These are phyloP conservation scores for Naganishia cerealis DNA, from an alignment of 1,284 basidiomycete species.

Conservation along the genomic window DNA sequence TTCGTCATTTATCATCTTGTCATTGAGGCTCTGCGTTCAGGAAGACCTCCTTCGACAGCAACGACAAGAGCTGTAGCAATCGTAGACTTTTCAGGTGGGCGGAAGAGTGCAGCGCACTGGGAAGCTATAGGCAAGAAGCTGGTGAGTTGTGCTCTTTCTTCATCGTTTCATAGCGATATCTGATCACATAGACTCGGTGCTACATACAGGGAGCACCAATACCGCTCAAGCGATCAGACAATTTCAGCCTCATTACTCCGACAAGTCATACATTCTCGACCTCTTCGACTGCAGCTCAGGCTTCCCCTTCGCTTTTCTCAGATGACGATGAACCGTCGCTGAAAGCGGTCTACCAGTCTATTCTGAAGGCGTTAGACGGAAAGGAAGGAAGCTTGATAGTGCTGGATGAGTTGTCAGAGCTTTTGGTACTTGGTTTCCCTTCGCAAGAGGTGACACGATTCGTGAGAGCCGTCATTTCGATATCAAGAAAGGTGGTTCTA, in stretches of 20 bases:
- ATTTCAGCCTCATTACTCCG: slow-evolving; percentile 13
- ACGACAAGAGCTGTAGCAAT: background rate
- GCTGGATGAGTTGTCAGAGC: slow-evolving; percentile 22
- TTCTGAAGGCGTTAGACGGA: background rate
- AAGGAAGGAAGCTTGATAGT: slow-evolving; percentile 4
- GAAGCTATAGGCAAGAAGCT: slow-evolving; percentile 47
- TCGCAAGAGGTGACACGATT: slow-evolving; percentile 8
- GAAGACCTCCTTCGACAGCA: slow-evolving; percentile 38
- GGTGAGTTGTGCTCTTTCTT: slow-evolving; percentile 36
- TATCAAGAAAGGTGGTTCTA: slow-evolving; percentile 17
- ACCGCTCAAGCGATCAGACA: slow-evolving; percentile 18
- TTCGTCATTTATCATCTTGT: slow-evolving; percentile 49
- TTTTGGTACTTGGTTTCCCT: slow-evolving; percentile 18
- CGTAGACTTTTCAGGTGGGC: slow-evolving; percentile 47
- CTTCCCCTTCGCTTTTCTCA: background rate
- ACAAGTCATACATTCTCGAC: slow-evolving; percentile 8
- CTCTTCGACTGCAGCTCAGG: background rate
- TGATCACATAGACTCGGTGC: background rate
- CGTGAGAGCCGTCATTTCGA: slow-evolving; percentile 4
- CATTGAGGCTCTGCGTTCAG: slow-evolving; percentile 23
- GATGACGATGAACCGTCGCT: slow-evolving; percentile 21
- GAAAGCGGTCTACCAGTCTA: slow-evolving; percentile 6
- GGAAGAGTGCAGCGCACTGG: slow-evolving; percentile 39
- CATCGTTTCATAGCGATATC: background rate
- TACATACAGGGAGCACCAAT: slow-evolving; percentile 11